These are phyloP conservation scores for Nitzschia sp. DNA, from an alignment of 108 stramenopile genomes.

Conservation along the genomic window DNA sequence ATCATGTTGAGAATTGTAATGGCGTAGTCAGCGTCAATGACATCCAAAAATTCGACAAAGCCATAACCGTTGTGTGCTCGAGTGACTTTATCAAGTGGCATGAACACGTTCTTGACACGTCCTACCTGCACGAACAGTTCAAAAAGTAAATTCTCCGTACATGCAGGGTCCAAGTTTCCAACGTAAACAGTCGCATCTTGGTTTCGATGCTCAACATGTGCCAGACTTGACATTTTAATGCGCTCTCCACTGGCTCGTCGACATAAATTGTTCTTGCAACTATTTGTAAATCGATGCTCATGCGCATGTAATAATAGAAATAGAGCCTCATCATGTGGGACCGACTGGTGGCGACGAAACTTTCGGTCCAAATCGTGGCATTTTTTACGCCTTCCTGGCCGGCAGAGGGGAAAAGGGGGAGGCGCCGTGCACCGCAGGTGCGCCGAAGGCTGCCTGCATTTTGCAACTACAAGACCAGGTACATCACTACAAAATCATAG, in stretches of 20 bases:
- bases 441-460: too few relatives aligned
- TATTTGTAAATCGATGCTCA: too few relatives aligned
- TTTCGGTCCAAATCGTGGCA: too few relatives aligned
- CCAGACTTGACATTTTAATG: conserved; percentile 90
- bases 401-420: too few relatives aligned
- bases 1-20: conserved; percentile 98
- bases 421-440: too few relatives aligned
- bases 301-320: too few relatives aligned
- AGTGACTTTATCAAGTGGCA: conserved; percentile 98
- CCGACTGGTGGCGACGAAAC: too few relatives aligned
- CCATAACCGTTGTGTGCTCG: conserved; percentile 91
- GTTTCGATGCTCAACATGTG: conserved; percentile 97
- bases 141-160: conserved; percentile 90
- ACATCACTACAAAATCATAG: too few relatives aligned
- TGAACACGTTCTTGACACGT: conserved; percentile 91
- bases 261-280: too few relatives aligned
- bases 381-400: too few relatives aligned
- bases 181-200: conserved; percentile 99
- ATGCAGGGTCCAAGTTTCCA: conserved; percentile 90
- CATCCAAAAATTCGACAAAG: conserved; percentile 95
- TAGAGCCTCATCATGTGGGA: too few relatives aligned
- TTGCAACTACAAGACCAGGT: too few relatives aligned
- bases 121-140: conserved; percentile 96
- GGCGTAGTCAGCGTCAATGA: conserved; percentile 96
- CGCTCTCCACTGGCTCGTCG: background rate